Percentiles rank a stretch among this genome's conserved stretches.
phyloP scores from a whole-genome alignment of 164 flowering plant genomes.

The Nelumbo lutea region DNA sequence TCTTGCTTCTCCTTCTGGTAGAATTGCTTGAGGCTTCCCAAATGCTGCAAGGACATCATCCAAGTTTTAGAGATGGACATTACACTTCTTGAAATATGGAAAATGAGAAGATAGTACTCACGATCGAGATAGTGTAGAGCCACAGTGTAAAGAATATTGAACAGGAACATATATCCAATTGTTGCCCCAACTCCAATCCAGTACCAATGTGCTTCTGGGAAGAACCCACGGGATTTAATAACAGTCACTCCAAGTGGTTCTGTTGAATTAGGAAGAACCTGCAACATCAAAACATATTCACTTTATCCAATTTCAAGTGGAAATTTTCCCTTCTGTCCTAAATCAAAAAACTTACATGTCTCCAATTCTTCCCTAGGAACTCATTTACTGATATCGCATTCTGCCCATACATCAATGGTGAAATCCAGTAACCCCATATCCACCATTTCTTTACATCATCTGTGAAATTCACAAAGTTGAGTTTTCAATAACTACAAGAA shows the following conservation, averaged over 20 bases:
- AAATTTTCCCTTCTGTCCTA: background rate
- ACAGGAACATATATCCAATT: slow-evolving; percentile 23
- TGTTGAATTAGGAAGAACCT: slow-evolving; percentile 17
- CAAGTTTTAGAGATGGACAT: background rate
- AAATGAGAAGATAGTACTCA: slow-evolving; percentile 10
- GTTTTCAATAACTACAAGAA: background rate
- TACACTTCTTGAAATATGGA: background rate
- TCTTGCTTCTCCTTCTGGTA: slow-evolving; percentile 11
- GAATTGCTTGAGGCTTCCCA: slow-evolving; percentile 18
- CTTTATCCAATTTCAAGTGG: background rate
- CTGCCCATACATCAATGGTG: slow-evolving; percentile 52
- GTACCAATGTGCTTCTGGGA: slow-evolving; percentile 27
- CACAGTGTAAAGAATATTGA: slow-evolving; percentile 21
- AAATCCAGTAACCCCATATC: slow-evolving; percentile 59
- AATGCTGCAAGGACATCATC: slow-evolving; percentile 14
- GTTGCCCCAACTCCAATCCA: slow-evolving; percentile 40
- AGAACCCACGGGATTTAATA: slow-evolving; percentile 26
- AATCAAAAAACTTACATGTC: slow-evolving; percentile 21
- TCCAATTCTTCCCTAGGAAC: slow-evolving; percentile 44
- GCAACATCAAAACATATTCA: background rate
- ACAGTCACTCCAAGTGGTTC: slow-evolving; percentile 24
- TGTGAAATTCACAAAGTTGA: slow-evolving; percentile 12
- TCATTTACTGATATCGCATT: slow-evolving; percentile 46
- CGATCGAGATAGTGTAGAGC: slow-evolving; percentile 34
- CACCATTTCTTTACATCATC: slow-evolving; percentile 53